Evolutionary conservation across 1,284 basidiomycete genomes (phyloP).

Genomic region (Ceratobasidium theobromae): DNA sequence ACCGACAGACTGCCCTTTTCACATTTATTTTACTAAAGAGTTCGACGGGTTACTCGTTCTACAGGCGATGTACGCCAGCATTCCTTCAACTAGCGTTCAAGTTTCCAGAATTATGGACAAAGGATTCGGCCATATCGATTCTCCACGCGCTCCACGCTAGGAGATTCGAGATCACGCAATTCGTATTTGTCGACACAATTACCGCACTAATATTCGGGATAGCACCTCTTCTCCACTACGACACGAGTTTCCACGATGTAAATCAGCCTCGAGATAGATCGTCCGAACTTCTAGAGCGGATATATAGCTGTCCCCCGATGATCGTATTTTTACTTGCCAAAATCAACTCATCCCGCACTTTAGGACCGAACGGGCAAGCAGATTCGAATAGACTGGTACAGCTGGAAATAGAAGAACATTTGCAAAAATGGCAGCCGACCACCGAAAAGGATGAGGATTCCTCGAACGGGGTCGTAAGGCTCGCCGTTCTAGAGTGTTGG

Average conservation of each 20-base stretch:
- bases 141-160: neutral
- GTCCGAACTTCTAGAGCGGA: neutral
- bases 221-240: neutral
- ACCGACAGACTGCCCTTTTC: neutral
- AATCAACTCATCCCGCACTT: neutral
- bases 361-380: neutral
- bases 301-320: constrained; percentile 2
- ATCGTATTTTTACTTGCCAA: neutral
- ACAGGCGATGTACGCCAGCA: neutral
- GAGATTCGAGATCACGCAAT: neutral
- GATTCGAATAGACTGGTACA: neutral
- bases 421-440: neutral
- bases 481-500: constrained; percentile 7
- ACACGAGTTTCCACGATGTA: neutral
- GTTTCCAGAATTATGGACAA: neutral
- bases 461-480: neutral
- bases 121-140: neutral
- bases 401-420: neutral
- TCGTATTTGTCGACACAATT: neutral
- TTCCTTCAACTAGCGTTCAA: neutral
- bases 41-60: neutral
- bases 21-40: neutral
- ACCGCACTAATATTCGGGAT: neutral
- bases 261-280: neutral
- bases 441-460: neutral